phyloP scores from a whole-genome alignment of 495 filamentous ascomycete genomes.

The Jackrogersella multiformis region DNA sequence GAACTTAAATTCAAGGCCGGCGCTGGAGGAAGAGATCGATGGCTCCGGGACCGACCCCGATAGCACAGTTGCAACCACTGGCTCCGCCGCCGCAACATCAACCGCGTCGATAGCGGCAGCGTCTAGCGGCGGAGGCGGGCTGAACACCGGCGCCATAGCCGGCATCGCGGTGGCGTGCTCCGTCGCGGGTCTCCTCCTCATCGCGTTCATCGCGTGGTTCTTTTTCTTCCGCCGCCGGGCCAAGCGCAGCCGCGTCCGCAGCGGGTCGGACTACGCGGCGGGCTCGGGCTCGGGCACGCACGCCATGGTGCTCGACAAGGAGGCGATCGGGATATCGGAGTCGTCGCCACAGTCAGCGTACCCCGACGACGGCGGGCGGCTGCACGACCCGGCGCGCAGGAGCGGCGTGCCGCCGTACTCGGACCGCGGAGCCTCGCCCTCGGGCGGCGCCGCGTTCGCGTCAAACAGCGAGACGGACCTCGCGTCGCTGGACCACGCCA shows the following conservation, averaged over 20 bases:
- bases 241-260: slow-evolving; percentile 9
- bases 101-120: neutral
- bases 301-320: slow-evolving; percentile 55
- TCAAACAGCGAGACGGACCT: slow-evolving; percentile 16
- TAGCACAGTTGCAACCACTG: neutral
- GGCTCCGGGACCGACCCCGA: neutral
- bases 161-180: slow-evolving; percentile 55
- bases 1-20: neutral
- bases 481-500: slow-evolving; percentile 4
- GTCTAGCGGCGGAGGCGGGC: slow-evolving; percentile 11
- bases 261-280: slow-evolving; percentile 31
- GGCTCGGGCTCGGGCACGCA: slow-evolving; percentile 30
- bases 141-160: slow-evolving; percentile 50
- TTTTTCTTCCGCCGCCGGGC: slow-evolving; percentile 47
- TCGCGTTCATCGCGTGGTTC: slow-evolving; percentile 48
- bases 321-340: slow-evolving; percentile 45
- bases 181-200: slow-evolving; percentile 47
- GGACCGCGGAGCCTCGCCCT: slow-evolving; percentile 41
- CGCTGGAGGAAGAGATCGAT: neutral
- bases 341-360: slow-evolving; percentile 51
- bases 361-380: slow-evolving; percentile 47
- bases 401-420: slow-evolving; percentile 45
- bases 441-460: slow-evolving; percentile 15
- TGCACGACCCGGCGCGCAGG: slow-evolving; percentile 14
- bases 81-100: neutral